A percentile compares a stretch with the other conserved stretches of the same genome.
Evolutionary conservation across 257 asterid species (phyloP).

Genomic region (Rauvolfia tetraphylla): DNA sequence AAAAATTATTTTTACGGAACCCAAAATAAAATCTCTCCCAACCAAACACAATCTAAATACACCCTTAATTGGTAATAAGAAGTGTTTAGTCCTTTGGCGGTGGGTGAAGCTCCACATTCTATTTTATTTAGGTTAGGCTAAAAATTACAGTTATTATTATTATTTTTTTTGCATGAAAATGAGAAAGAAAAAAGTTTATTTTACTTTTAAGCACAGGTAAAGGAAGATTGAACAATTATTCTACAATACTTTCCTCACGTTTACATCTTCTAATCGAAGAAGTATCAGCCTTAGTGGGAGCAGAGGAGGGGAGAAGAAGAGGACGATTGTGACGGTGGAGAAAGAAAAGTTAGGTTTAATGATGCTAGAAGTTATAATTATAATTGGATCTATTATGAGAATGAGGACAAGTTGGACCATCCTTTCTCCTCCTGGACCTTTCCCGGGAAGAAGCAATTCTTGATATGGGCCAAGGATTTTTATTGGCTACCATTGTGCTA

Average conservation of each 20-base stretch:
- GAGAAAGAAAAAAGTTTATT: too few relatives aligned
- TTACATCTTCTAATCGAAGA: slow-evolving; percentile 48
- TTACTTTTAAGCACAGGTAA: too few relatives aligned
- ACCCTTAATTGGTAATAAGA: too few relatives aligned
- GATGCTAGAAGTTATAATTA: slow-evolving; percentile 10
- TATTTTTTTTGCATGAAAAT: too few relatives aligned
- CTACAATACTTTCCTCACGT: slow-evolving; percentile 28
- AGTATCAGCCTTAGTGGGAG: slow-evolving; percentile 29
- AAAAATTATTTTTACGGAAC: too few relatives aligned
- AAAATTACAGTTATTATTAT: too few relatives aligned
- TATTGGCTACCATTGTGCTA: slow-evolving; percentile 57
- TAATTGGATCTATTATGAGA: slow-evolving; percentile 27
- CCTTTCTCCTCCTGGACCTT: slow-evolving; percentile 82
- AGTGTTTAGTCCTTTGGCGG: too few relatives aligned
- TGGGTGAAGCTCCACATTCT: too few relatives aligned
- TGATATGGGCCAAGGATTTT: slow-evolving; percentile 53
- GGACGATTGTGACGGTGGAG: slow-evolving; percentile 42
- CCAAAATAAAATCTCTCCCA: too few relatives aligned
- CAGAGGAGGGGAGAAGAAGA: slow-evolving; percentile 36
- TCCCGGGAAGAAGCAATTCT: slow-evolving; percentile 58
- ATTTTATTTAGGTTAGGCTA: too few relatives aligned
- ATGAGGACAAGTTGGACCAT: slow-evolving; percentile 46
- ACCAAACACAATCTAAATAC: too few relatives aligned
- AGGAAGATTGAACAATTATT: too few relatives aligned
- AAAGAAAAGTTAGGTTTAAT: slow-evolving; percentile 21